phyloP scores from a whole-genome alignment of 1,284 basidiomycete genomes.

The Leccinum griseonigrum region DNA sequence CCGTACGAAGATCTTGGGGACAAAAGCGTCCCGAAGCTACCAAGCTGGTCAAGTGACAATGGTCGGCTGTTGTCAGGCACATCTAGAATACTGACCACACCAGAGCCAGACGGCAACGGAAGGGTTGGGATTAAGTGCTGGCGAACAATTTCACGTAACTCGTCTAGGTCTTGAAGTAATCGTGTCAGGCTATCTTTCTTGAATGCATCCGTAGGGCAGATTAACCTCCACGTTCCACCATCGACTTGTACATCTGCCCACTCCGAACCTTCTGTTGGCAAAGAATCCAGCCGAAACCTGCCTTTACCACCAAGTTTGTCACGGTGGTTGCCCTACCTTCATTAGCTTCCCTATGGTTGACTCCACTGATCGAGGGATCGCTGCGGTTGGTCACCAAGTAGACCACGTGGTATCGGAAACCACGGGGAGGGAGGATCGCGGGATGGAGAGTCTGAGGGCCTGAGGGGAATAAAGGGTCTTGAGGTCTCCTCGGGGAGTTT shows the following conservation, averaged over 20 bases:
- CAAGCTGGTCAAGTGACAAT: constrained; percentile 65
- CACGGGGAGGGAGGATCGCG: constrained; percentile 74
- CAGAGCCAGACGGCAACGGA: constrained; percentile 25
- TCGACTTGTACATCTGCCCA: constrained; percentile 53
- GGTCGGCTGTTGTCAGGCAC: constrained; percentile 66
- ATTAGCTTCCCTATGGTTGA: constrained; percentile 89
- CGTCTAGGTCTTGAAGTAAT: constrained; percentile 62
- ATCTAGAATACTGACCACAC: constrained; percentile 32
- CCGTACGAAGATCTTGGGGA: constrained; percentile 67
- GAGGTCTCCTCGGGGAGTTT: constrained; percentile 42
- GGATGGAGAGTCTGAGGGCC: constrained; percentile 50
- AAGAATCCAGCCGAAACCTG: constrained; percentile 82
- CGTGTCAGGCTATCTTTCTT: constrained; percentile 83
- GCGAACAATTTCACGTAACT: constrained; percentile 69
- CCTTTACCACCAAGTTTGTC: constrained; percentile 78
- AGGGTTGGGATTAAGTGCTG: constrained; percentile 84
- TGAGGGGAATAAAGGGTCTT: constrained; percentile 74
- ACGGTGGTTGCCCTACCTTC: constrained; percentile 84
- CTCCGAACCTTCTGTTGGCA: constrained; percentile 42
- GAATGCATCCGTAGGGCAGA: constrained; percentile 91
- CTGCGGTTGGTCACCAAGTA: constrained; percentile 83
- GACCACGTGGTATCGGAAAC: constrained; percentile 79
- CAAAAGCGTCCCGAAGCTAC: constrained; percentile 72
- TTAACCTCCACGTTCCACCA: constrained; percentile 72
- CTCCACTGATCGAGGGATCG: constrained; percentile 83